phyloP scores from a whole-genome alignment of 352 stramenopile genomes.

The Phytophthora multivora region DNA sequence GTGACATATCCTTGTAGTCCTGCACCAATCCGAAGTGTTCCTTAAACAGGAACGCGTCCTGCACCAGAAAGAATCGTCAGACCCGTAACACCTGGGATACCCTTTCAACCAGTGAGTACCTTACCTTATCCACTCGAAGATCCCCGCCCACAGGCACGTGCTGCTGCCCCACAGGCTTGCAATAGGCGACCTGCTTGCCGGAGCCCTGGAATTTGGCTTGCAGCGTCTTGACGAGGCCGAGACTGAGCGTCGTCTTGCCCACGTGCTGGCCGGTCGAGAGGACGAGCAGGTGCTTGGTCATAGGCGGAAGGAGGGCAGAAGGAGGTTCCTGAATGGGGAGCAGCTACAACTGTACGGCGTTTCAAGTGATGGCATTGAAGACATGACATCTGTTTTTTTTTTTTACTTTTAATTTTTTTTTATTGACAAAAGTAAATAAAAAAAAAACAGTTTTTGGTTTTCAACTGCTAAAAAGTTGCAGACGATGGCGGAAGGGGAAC shows the following conservation, averaged over 20 bases:
- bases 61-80: background rate
- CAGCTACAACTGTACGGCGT: background rate
- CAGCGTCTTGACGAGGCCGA: constrained; percentile 94
- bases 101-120: background rate
- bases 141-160: constrained; percentile 83
- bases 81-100: too few relatives aligned
- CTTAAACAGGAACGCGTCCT: constrained; percentile 95
- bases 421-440: too few relatives aligned
- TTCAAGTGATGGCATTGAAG: constrained; percentile 28
- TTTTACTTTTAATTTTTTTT: too few relatives aligned
- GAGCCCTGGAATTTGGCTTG: constrained; percentile 87
- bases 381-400: background rate
- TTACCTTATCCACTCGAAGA: constrained; percentile 89
- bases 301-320: constrained; percentile 6
- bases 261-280: constrained; percentile 96
- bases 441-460: too few relatives aligned
- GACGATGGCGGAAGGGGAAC: constrained; percentile 2
- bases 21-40: constrained; percentile 97
- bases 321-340: background rate
- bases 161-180: constrained; percentile 97
- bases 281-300: constrained; percentile 83
- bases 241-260: constrained; percentile 96
- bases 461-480: background rate
- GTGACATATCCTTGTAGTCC: constrained; percentile 97
- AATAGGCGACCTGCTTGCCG: constrained; percentile 85